Percentiles rank a stretch among this genome's conserved stretches.
Conservation (phyloP, 225 moss, liverwort and hornwort species). For the Antitrichia curtipendula region DNA sequence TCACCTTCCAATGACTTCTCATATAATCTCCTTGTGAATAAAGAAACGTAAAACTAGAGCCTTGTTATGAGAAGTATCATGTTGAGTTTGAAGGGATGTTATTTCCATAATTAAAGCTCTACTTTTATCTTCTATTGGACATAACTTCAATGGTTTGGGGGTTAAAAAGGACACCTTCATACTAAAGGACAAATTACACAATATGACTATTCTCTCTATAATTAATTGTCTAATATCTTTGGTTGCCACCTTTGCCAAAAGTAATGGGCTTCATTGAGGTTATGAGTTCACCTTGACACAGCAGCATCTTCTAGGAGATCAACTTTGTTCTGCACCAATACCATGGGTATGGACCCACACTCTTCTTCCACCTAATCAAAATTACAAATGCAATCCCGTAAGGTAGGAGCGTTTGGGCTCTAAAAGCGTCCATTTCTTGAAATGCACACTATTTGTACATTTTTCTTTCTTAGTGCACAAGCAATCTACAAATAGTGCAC, state of each 20-base stretch:
- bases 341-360: slow-evolving; percentile 85
- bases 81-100: not conserved
- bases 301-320: slow-evolving; percentile 70
- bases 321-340: slow-evolving; percentile 87
- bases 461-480: not conserved
- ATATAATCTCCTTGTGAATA: not conserved
- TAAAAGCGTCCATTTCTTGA: rapidly evolving
- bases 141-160: not conserved
- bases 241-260: no score
- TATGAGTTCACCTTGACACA: slow-evolving; percentile 43
- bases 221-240: not conserved
- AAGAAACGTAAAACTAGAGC: not conserved
- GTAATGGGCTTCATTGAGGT: not conserved
- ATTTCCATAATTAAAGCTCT: not conserved
- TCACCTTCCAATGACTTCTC: no score
- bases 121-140: not conserved
- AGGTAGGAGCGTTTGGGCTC: not conserved
- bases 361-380: slow-evolving; percentile 66
- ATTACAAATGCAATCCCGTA: not conserved
- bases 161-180: not conserved
- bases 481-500: not conserved
- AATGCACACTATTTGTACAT: not conserved
- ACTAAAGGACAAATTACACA: not conserved
- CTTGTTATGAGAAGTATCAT: not conserved
- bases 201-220: no score